Conservation (phyloP, 331 rosid genomes). For the Acacia concinna region DNA sequence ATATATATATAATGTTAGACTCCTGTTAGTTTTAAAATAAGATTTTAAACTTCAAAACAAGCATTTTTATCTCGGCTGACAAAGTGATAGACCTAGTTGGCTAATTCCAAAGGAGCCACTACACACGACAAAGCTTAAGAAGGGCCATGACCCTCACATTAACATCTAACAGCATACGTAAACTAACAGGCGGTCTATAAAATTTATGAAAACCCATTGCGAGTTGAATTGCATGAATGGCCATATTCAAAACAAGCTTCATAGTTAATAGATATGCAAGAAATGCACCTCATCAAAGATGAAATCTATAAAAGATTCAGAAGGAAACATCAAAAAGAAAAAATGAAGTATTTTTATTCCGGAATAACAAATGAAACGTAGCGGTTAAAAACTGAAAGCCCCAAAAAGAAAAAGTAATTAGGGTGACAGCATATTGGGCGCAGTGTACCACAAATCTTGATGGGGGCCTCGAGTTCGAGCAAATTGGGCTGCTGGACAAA, state of each 20-base stretch:
- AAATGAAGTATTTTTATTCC: neutral
- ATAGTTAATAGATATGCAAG: neutral
- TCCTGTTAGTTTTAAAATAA: neutral
- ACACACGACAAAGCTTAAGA: neutral
- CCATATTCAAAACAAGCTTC: neutral
- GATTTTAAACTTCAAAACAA: neutral
- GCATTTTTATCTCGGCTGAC: neutral
- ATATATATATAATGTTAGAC: neutral
- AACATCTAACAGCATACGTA: neutral
- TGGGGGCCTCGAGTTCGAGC: constrained; percentile 32
- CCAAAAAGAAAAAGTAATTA: neutral
- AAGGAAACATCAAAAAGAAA: neutral
- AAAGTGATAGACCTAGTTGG: neutral
- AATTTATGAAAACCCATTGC: neutral
- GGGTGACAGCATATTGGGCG: neutral
- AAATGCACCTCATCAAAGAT: neutral
- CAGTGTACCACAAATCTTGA: constrained; percentile 27
- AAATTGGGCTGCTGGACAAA: constrained; percentile 27
- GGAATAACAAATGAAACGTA: neutral
- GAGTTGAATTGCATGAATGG: neutral
- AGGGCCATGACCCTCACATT: neutral
- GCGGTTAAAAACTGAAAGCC: neutral
- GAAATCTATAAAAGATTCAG: neutral
- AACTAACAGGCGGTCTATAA: neutral
- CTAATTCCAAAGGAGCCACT: neutral